Percentiles rank a stretch among this genome's conserved stretches.
Evolutionary conservation across 495 filamentous ascomycete species (phyloP).

Genomic region (Eremomyces bilateralis): DNA sequence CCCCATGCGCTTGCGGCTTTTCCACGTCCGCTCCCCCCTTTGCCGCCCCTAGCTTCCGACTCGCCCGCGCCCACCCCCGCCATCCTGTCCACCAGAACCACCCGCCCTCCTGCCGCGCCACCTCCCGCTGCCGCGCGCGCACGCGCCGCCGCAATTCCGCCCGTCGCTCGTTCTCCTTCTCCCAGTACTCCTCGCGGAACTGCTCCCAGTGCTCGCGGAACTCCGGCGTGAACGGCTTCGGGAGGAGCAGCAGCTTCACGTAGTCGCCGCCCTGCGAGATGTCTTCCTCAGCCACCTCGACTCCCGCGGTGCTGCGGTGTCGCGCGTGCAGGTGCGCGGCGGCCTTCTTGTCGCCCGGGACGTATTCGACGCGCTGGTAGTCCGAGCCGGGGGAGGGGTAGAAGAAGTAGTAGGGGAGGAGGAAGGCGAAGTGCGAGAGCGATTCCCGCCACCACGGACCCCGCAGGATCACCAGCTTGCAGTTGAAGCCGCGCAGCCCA

Average conservation of each 20-base stretch:
- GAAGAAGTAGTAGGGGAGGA: conserved; percentile 37
- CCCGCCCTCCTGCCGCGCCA: conserved; percentile 44
- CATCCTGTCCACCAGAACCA: conserved; percentile 67
- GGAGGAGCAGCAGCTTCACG: conserved; percentile 71
- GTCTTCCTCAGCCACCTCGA: conserved; percentile 41
- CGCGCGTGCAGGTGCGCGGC: conserved; percentile 4
- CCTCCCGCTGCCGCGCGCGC: conserved; percentile 36
- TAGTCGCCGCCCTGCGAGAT: conserved; percentile 74
- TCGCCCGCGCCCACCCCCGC: conserved; percentile 28
- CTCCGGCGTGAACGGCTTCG: conserved; percentile 83
- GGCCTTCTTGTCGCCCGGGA: conserved; percentile 7
- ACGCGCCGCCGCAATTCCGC: conserved; percentile 46
- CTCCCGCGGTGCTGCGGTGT: neutral
- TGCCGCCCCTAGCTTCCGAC: neutral
- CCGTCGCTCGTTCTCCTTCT: conserved; percentile 81
- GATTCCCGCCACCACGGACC: conserved; percentile 65
- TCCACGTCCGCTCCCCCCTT: neutral
- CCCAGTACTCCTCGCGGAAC: conserved; percentile 88
- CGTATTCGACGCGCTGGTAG: conserved; percentile 11
- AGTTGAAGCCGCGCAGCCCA: conserved; percentile 76
- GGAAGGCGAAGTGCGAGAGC: conserved; percentile 42
- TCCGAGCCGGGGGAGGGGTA: conserved; percentile 4
- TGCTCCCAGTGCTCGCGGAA: conserved; percentile 97
- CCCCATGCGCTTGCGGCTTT: neutral
- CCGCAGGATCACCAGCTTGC: conserved; percentile 78